A percentile compares a stretch with the other conserved stretches of the same genome.
These are phyloP conservation scores for Agroathelia rolfsii DNA, from an alignment of 1,284 basidiomycete genomes.

Conservation along the genomic window DNA sequence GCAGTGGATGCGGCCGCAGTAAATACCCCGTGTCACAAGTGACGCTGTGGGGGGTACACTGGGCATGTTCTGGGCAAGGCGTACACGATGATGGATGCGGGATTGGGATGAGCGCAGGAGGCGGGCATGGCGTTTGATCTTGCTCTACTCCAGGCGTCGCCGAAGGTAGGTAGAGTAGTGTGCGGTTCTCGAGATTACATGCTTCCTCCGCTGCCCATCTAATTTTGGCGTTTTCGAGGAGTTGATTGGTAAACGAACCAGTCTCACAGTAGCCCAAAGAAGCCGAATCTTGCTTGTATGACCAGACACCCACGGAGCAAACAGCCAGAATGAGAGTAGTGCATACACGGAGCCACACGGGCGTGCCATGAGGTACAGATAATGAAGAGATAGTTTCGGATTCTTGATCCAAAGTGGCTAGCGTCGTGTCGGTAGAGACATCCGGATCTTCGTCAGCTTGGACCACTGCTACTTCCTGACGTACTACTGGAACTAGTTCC, in stretches of 20 bases:
- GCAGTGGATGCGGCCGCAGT: constrained; percentile 50
- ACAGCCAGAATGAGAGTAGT: constrained; percentile 27
- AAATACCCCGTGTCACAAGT: constrained; percentile 73
- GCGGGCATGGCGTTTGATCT: constrained; percentile 37
- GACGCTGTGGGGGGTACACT: constrained; percentile 55
- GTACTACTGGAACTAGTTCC: too few species aligned
- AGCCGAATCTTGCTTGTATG: constrained; percentile 60
- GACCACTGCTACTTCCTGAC: too few species aligned
- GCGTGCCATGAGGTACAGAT: too few species aligned
- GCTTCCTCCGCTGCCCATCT: constrained; percentile 38
- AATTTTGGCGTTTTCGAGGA: constrained; percentile 39
- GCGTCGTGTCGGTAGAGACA: too few species aligned
- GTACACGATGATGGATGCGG: constrained; percentile 68
- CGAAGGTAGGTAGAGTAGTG: constrained; percentile 24
- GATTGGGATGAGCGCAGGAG: constrained; percentile 43
- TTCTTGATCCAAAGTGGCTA: too few species aligned
- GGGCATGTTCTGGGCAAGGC: constrained; percentile 76
- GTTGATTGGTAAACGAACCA: constrained; percentile 50
- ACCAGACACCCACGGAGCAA: constrained; percentile 33
- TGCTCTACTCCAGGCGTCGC: constrained; percentile 20
- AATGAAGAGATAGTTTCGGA: too few species aligned
- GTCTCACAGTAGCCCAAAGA: constrained; percentile 79
- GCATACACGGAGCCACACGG: too few species aligned
- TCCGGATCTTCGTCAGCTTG: too few species aligned
- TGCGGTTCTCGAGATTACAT: constrained; percentile 52